Base-by-base conservation (phyloP, 148 eudicot species). In the Limonium bicolor region DNA sequence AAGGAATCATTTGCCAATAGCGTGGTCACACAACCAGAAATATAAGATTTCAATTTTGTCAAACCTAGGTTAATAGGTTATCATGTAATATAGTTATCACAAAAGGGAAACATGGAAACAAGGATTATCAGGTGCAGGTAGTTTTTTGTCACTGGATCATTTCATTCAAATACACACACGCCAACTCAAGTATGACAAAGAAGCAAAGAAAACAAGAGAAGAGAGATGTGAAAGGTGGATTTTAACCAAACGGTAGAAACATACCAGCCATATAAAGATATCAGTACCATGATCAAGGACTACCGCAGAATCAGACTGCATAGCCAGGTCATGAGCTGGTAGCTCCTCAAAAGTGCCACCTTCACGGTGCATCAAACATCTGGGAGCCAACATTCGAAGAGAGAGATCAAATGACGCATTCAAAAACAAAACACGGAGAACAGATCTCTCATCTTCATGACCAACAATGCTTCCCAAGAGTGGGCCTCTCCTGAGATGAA, bases 231-330 rank as follows among this genome's bases (percentile, higher is more conserved):
- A n/a, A n/a, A n/a, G n/a, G n/a, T n/a, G n/a, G n/a, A n/a, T n/a
- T n/a, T n/a, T n/a, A n/a, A n/a, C n/a, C n/a, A 7, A 1, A 7
- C 60, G 54, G 37, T n/a, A n/a, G n/a, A n/a, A 24, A 57, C 93
- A 41, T 77, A 90, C 97, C 97, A 90, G 50, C 97, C 97, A 90
- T 51, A 90, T 80, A 64, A 90, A 90, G 77, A 90, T 73, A 60
- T 90, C 97, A 20, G 97, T 90, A 51, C 97, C 97, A 56, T 90
- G 97, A 55, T 90, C 97, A 60, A 90, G 93, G 58, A 90, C 95
- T 58, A 84, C 97, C 14, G 97, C 97, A 24, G 97, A 69, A 65
- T 90, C 97, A 51, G 97, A 90, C 52, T 90, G 95, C 97, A 90
- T 84, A 27, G 82, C 93, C 44, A 90, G 82, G 53, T 90, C 93